A percentile compares a stretch with the other conserved stretches of the same genome.
These are phyloP conservation scores for Coemansia sp. DNA, from an alignment of 192 early-diverging fungal species.

Conservation along the genomic window DNA sequence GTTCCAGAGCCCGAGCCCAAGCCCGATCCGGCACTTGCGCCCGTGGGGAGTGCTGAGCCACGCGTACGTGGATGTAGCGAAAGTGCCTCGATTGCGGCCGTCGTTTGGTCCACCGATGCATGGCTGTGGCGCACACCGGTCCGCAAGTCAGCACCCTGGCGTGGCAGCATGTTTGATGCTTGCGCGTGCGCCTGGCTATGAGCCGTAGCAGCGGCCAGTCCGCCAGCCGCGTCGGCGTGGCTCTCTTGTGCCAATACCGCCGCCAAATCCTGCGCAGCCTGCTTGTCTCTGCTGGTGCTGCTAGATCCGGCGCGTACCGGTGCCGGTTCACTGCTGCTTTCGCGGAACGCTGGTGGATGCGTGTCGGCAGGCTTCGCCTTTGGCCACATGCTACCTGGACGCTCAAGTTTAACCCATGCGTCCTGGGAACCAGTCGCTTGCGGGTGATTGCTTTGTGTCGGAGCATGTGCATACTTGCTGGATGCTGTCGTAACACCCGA, in stretches of 20 bases:
- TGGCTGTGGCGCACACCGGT: background rate
- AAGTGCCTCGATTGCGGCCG: constrained; percentile 43
- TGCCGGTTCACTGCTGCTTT: background rate
- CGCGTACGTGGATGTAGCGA: constrained; percentile 22
- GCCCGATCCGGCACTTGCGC: constrained; percentile 1
- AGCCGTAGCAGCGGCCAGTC: background rate
- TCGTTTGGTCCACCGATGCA: constrained; percentile 34
- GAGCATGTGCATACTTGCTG: too few relatives aligned
- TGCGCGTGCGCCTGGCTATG: background rate
- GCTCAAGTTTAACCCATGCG: constrained; percentile 35
- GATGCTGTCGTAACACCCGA: too few relatives aligned
- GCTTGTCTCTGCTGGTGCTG: constrained; percentile 4
- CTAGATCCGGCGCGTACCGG: background rate
- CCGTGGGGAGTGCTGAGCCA: constrained; percentile 7
- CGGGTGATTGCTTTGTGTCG: background rate
- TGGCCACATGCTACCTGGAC: constrained; percentile 9
- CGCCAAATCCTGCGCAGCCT: constrained; percentile 14
- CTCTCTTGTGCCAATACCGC: constrained; percentile 4
- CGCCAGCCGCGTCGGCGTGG: background rate
- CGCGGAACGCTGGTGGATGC: background rate
- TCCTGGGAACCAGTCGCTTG: constrained; percentile 6
- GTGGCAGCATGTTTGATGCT: too few relatives aligned
- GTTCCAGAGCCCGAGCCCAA: background rate
- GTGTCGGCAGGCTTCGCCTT: background rate
- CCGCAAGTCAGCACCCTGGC: background rate